Evolutionary conservation across 768 basidiomycete genomes (phyloP).

Genomic region (Boletus tylopilopsis): DNA sequence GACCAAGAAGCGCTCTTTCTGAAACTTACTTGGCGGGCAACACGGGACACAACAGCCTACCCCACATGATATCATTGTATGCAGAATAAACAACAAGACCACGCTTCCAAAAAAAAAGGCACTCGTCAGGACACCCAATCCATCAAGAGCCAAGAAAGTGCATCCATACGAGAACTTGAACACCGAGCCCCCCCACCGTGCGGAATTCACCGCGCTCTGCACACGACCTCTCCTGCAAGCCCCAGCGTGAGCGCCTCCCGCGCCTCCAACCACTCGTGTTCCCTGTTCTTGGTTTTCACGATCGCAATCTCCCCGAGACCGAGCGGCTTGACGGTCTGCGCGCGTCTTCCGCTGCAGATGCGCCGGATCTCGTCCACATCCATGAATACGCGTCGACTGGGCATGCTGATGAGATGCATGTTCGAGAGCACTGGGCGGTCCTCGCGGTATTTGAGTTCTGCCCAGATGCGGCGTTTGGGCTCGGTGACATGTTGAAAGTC

Average conservation of each 20-base stretch:
- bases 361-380: conserved; percentile 65
- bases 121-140: too few species aligned
- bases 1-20: too few species aligned
- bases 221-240: conserved; percentile 82
- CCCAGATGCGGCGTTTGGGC: conserved; percentile 83
- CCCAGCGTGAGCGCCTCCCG: conserved; percentile 82
- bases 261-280: conserved; percentile 87
- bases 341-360: conserved; percentile 79
- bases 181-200: too few species aligned
- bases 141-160: too few species aligned
- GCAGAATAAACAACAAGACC: too few species aligned
- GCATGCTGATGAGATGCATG: conserved; percentile 82
- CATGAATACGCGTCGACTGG: conserved; percentile 79
- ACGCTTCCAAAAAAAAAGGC: too few species aligned
- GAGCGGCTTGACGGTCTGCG: conserved; percentile 76
- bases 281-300: conserved; percentile 65
- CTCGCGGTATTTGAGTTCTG: conserved; percentile 89
- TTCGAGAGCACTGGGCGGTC: conserved; percentile 77
- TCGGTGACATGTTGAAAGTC: conserved; percentile 58
- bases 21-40: too few species aligned
- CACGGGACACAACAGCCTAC: too few species aligned
- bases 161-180: neutral
- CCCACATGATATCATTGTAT: too few species aligned
- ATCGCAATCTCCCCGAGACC: conserved; percentile 93
- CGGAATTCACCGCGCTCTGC: conserved; percentile 64